Conservation (phyloP, 768 basidiomycete genomes). For the Kwoniella bestiolae region DNA sequence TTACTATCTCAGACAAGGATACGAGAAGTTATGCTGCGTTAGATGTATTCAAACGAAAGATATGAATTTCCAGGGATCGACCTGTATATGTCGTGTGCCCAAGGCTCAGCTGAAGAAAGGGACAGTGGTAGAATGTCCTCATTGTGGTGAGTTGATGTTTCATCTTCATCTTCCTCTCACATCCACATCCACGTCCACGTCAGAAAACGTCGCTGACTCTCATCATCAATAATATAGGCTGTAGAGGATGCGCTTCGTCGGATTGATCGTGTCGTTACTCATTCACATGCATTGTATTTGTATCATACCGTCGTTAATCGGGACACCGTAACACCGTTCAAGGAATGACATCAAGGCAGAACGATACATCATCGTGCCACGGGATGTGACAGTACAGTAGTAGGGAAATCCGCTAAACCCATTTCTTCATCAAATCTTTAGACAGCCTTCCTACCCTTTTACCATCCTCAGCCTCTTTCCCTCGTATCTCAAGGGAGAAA, state of each 20-base stretch:
- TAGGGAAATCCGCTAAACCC: background rate
- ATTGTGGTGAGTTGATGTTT: constrained; percentile 76
- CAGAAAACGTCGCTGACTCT: background rate
- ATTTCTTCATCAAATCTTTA: background rate
- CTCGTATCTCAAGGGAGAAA: background rate
- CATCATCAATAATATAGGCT: constrained; percentile 15
- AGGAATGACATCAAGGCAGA: too few relatives aligned
- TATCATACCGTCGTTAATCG: constrained; percentile 14
- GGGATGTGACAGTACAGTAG: too few relatives aligned
- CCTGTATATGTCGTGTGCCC: constrained; percentile 96
- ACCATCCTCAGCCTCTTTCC: background rate
- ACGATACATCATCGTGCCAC: too few relatives aligned
- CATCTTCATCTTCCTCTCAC: background rate
- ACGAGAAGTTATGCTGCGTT: constrained; percentile 96
- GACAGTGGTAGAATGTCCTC: constrained; percentile 92
- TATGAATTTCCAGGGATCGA: constrained; percentile 99
- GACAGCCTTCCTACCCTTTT: background rate
- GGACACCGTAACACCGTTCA: background rate
- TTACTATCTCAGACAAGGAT: constrained; percentile 63
- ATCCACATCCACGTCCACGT: background rate
- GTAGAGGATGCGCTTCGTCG: constrained; percentile 36
- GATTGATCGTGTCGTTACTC: constrained; percentile 15
- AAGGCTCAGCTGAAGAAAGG: constrained; percentile 89
- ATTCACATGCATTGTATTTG: constrained; percentile 26
- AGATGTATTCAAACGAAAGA: constrained; percentile 96